These are phyloP conservation scores for Trapa bicornis DNA, from an alignment of 345 rosid genomes.

Conservation along the genomic window DNA sequence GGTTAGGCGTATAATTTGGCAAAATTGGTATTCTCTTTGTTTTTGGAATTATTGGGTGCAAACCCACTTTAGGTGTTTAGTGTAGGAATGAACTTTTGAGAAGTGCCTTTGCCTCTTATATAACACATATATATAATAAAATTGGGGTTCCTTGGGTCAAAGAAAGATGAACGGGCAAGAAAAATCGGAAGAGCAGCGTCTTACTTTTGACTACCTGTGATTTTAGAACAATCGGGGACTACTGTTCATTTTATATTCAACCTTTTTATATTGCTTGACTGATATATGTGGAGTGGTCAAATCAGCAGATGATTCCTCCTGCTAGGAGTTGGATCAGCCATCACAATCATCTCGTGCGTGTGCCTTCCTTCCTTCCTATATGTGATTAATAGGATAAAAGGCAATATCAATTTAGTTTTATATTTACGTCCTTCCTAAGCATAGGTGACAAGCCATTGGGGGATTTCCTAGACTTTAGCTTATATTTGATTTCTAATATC, in stretches of 20 bases:
- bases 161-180: background rate
- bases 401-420: too few relatives aligned
- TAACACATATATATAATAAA: background rate
- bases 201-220: background rate
- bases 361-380: too few relatives aligned
- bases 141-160: background rate
- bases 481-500: too few relatives aligned
- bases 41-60: background rate
- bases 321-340: too few relatives aligned
- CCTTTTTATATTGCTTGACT: background rate
- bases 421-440: too few relatives aligned
- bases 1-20: slow-evolving; percentile 1
- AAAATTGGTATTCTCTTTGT: background rate
- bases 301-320: background rate
- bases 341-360: too few relatives aligned
- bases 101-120: background rate
- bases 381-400: too few relatives aligned
- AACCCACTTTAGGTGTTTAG: background rate
- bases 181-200: background rate
- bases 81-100: background rate
- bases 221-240: background rate
- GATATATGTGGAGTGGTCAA: background rate
- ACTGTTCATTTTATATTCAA: background rate
- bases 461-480: too few relatives aligned
- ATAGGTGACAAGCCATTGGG: too few relatives aligned